A percentile compares a stretch with the other conserved stretches of the same genome.
These are phyloP conservation scores for Gonapodya prolifera DNA, from an alignment of 192 early-diverging fungal genomes.

Conservation along the genomic window DNA sequence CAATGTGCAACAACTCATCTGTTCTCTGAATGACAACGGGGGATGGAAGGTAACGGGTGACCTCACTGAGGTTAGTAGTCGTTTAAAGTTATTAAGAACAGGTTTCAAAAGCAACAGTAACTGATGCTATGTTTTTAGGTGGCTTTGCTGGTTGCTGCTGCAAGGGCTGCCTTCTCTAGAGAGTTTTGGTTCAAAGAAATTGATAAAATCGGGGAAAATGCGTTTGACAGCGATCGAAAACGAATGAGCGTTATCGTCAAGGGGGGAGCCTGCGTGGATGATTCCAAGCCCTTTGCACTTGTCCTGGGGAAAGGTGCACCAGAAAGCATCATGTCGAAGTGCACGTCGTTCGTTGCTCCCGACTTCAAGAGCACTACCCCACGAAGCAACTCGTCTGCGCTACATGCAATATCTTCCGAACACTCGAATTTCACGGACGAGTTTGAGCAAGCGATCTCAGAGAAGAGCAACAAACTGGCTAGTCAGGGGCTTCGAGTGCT, in stretches of 20 bases:
- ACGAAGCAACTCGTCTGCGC: too few relatives aligned
- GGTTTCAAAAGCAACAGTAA: not conserved
- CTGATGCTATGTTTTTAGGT: too few relatives aligned
- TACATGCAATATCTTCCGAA: constrained; percentile 51
- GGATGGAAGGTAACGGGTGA: constrained; percentile 71
- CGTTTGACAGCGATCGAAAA: constrained; percentile 92
- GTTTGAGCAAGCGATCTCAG: constrained; percentile 49
- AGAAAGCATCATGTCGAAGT: constrained; percentile 69
- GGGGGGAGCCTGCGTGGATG: constrained; percentile 1
- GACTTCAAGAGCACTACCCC: too few relatives aligned
- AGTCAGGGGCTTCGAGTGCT: constrained; percentile 75
- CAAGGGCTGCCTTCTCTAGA: constrained; percentile 66
- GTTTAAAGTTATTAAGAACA: not conserved
- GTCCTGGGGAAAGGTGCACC: constrained; percentile 86
- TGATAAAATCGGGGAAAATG: constrained; percentile 59
- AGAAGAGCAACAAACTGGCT: constrained; percentile 62
- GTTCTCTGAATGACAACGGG: not conserved
- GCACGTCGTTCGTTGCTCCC: constrained; percentile 46
- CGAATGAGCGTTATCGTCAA: constrained; percentile 80
- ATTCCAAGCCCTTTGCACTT: constrained; percentile 20
- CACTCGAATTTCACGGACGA: constrained; percentile 39
- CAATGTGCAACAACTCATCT: constrained; percentile 6
- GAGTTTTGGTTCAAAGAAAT: constrained; percentile 50
- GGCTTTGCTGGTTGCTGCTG: constrained; percentile 71
- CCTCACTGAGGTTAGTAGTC: constrained; percentile 57